Conservation (phyloP, 139 green algal genomes). For the Astrephomene gubernaculifera region DNA sequence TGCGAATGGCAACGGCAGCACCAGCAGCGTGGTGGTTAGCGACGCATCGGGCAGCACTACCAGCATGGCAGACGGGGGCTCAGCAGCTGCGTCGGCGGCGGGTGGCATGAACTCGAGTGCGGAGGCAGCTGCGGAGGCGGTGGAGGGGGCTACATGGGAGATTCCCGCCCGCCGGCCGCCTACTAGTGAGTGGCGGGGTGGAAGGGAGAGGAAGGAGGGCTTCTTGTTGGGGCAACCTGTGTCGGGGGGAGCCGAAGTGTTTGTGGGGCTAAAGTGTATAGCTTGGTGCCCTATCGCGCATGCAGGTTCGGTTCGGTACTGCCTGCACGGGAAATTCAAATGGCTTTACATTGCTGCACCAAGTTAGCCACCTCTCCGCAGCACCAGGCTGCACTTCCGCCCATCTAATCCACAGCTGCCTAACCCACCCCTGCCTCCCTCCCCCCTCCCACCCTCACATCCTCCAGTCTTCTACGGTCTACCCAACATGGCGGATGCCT, state of each 20-base stretch:
- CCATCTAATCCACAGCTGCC: not conserved
- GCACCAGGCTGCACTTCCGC: not conserved
- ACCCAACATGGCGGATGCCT: conserved; percentile 17
- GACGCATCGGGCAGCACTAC: no score
- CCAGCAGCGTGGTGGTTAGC: no score
- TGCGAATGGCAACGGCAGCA: no score
- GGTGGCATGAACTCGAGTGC: no score
- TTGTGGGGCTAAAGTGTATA: not conserved
- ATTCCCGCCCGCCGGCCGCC: not conserved
- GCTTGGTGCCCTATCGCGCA: not conserved
- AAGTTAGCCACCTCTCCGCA: not conserved
- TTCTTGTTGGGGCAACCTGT: no score
- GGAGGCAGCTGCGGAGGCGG: not conserved
- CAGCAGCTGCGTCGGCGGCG: no score
- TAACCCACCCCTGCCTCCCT: not conserved
- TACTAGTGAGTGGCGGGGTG: not conserved
- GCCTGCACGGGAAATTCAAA: not conserved
- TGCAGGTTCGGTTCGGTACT: not conserved
- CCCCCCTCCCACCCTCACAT: no score
- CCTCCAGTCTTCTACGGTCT: conserved; percentile 46
- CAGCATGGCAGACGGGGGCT: no score
- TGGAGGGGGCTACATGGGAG: not conserved
- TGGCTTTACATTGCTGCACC: no score
- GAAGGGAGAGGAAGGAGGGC: not conserved
- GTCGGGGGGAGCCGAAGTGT: not conserved